Base-by-base conservation (phyloP, 495 filamentous ascomycete species). In the Tetracladium setigerum region DNA sequence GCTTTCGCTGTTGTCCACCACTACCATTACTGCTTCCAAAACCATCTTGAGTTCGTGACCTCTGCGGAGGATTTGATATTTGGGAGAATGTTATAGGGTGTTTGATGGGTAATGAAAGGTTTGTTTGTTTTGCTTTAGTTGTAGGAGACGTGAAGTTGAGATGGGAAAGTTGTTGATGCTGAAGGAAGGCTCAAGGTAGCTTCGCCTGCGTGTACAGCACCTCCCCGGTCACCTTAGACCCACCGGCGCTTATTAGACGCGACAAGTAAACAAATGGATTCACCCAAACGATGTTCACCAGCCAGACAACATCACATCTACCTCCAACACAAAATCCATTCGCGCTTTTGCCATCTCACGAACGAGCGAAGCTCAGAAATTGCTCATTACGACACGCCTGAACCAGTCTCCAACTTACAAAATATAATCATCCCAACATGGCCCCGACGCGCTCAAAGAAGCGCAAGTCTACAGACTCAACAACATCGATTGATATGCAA, bases 1-100 rank as follows among this genome's bases (percentile, higher is more conserved):
- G 69, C 83, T 89, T 73, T 99, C 92, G 73, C 87, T 94, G 71
- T 97, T 99, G 75, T 99, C 92, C 57, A 97, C 87, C 55, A 81
- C 68, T 43, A 81, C 66, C 76, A 81, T 79, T n/a, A 77, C 78
- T 62, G 77, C 77, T 66, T 80, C 77, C 62, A 79, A 71, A 60
- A 62, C 68, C 77, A 81, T 81, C 59, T 70, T 70, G 68, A 38
- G 15, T 36, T 16, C 15, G 12, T 39, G 33, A 45, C 44, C 49
- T 46, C 17, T 5, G 35, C 18, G 6, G 55, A 56, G 49, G 49
- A 32, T 39, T 56, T 53, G 11, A 17, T 30, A 13, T 44, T 16
- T 12, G 24, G 27, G 38, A 17, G 16, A 16, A 30, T 30, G n/a
- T 22, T 8, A 46, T 15, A 33, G 41, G 1, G 40, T 41, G 35